phyloP scores from a whole-genome alignment of 2,329 filamentous ascomycete species.

The Aspergillus costaricaensis region DNA sequence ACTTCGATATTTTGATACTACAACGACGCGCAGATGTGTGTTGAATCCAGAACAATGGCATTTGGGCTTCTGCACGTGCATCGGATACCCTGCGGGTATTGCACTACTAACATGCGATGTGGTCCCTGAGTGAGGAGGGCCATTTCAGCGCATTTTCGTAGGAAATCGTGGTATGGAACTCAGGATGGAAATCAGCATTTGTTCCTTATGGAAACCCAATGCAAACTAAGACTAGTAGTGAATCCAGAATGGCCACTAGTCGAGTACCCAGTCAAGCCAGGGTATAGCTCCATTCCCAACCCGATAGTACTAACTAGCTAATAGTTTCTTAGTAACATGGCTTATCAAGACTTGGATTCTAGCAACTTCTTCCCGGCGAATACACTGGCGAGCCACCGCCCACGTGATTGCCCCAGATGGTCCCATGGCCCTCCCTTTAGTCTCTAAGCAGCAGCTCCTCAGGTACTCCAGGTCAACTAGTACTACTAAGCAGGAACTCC shows the following conservation, averaged over 20 bases:
- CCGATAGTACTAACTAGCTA: background rate
- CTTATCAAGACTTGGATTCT: slow-evolving; percentile 13
- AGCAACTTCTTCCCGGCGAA: slow-evolving; percentile 14
- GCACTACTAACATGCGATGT: too few species aligned
- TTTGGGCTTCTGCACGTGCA: too few species aligned
- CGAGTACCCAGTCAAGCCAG: background rate
- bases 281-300: too few species aligned
- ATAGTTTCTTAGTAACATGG: background rate
- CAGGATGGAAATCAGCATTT: too few species aligned
- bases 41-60: too few species aligned
- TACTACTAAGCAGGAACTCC: slow-evolving; percentile 4
- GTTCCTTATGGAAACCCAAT: too few species aligned
- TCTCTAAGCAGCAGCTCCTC: slow-evolving; percentile 1
- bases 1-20: too few species aligned
- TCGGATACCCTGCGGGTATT: too few species aligned
- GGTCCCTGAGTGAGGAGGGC: background rate
- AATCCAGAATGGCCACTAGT: background rate
- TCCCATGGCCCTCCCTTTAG: slow-evolving; percentile 9
- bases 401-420: slow-evolving; percentile 16
- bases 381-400: slow-evolving; percentile 15
- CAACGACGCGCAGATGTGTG: background rate
- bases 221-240: too few species aligned
- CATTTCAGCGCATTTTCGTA: too few species aligned
- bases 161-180: too few species aligned
- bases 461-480: slow-evolving; percentile 1